Evolutionary conservation across 441 rosid species (phyloP), one percentile per base, ranked within the genome.

Genomic region (Lepidium campestre): DNA sequence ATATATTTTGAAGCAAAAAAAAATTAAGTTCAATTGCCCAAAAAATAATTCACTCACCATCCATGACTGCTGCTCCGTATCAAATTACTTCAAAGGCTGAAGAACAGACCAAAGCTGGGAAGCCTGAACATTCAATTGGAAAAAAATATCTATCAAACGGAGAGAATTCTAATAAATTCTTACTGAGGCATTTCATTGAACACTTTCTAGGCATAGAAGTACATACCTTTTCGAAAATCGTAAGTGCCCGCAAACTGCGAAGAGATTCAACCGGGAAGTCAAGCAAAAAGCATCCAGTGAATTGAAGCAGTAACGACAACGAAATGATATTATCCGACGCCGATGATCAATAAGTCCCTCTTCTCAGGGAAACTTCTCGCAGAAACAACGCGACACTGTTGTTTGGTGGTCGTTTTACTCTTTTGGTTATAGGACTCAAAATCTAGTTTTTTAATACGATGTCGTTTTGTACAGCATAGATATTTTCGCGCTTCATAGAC

Each of bases 31-130:
- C 44, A 18, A 20, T 15, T 12, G 10, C 57, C 6, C 34, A 62
- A 29, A 25, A 15, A 17, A 67, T 69, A 48, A 67, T 55, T 79
- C 29, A 72, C 88, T 62, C 69, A 85, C 97, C 91, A 73, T 86
- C 97, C 95, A 88, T 90, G 83, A 31, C 68, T 79, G 79, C 68
- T 79, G 77, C 80, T 65, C 64, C 23, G 53, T 13, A 27, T 52
- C 66, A 45, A 73, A 62, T 5, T 10, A 75, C 25, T 7, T 35
- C 41, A 31, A 19, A 27, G 10, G 34, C 32, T 42, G 67, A 39
- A 10, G 32, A 56, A 49, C 34, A 57, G 29, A 48, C 39, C 39
- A 55, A 66, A 58, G 44, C 27, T 20, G 7, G 1, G 22, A 22
- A 46, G 44, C 76, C 85, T 81, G 77, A 67, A 55, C 5, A 55